Percentiles rank a stretch among this genome's conserved stretches.
Conservation (phyloP, 148 eudicot species). For the Mesembryanthemum crystallinum region DNA sequence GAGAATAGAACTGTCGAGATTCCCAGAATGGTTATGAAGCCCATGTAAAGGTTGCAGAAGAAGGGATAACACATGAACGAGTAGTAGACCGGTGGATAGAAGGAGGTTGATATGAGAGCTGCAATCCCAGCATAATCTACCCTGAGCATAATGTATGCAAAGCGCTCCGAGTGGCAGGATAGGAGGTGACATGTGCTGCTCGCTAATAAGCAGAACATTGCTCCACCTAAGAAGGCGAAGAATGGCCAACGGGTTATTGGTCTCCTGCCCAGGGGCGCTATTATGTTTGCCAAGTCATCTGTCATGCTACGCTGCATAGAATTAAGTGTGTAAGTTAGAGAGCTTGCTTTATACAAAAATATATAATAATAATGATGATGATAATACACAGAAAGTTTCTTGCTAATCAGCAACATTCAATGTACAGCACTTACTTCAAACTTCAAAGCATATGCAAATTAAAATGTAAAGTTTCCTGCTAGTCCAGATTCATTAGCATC, state of each 20-base stretch:
- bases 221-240: conserved; percentile 86
- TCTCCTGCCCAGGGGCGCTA: conserved; percentile 56
- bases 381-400: neutral
- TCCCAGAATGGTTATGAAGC: conserved; percentile 79
- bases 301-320: conserved; percentile 57
- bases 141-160: conserved; percentile 77
- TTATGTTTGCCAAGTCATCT: conserved; percentile 61
- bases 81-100: conserved; percentile 90
- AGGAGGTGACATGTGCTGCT: conserved; percentile 90
- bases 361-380: neutral
- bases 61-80: conserved; percentile 97
- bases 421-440: neutral
- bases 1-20: conserved; percentile 54
- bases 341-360: neutral
- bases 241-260: conserved; percentile 98
- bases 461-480: too few species aligned
- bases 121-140: conserved; percentile 92
- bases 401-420: neutral
- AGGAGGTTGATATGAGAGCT: conserved; percentile 88
- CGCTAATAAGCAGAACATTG: conserved; percentile 92
- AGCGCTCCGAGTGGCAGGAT: conserved; percentile 76
- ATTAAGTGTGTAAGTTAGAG: neutral
- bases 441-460: neutral
- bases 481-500: neutral
- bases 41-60: conserved; percentile 79